These are phyloP conservation scores for Melanomma pulvis-pyrius DNA, from an alignment of 495 filamentous ascomycete species.

Conservation along the genomic window DNA sequence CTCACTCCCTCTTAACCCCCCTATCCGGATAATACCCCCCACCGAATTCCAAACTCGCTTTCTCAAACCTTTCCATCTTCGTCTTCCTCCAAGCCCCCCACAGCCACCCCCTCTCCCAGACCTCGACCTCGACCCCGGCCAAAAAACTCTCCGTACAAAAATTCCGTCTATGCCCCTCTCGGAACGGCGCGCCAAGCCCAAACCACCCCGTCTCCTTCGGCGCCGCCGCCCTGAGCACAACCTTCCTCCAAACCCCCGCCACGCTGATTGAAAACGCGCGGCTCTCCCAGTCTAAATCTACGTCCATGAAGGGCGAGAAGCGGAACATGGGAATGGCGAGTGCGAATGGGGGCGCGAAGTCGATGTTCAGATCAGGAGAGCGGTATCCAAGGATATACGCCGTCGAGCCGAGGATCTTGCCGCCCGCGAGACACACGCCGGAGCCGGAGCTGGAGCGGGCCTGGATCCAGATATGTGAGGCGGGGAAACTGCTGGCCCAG, in stretches of 20 bases:
- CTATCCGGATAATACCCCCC: slow-evolving; percentile 47
- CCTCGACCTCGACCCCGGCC: slow-evolving; percentile 42
- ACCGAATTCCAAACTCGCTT: slow-evolving; percentile 52
- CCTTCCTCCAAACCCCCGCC: slow-evolving; percentile 39
- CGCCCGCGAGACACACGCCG: slow-evolving; percentile 48
- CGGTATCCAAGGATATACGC: slow-evolving; percentile 52
- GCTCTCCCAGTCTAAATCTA: slow-evolving; percentile 42
- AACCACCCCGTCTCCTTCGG: slow-evolving; percentile 47
- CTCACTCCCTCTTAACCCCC: slow-evolving; percentile 35
- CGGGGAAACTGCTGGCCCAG: slow-evolving; percentile 51
- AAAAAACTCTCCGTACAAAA: slow-evolving; percentile 51
- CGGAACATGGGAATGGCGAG: slow-evolving; percentile 32
- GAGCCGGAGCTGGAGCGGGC: slow-evolving; percentile 30
- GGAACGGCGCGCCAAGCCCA: slow-evolving; percentile 47
- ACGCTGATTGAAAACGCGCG: slow-evolving; percentile 41
- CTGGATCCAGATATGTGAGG: slow-evolving; percentile 52
- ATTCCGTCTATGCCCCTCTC: slow-evolving; percentile 47
- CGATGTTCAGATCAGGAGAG: slow-evolving; percentile 37
- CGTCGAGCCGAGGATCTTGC: slow-evolving; percentile 49
- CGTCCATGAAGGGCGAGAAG: slow-evolving; percentile 44
- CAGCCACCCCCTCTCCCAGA: slow-evolving; percentile 43
- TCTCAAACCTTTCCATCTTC: slow-evolving; percentile 43
- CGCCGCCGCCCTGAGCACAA: slow-evolving; percentile 44
- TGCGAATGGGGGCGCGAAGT: slow-evolving; percentile 45
- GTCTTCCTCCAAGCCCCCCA: slow-evolving; percentile 47